Evolutionary conservation across 805 yeast genomes (phyloP).

Genomic region (Clavispora fructus): DNA sequence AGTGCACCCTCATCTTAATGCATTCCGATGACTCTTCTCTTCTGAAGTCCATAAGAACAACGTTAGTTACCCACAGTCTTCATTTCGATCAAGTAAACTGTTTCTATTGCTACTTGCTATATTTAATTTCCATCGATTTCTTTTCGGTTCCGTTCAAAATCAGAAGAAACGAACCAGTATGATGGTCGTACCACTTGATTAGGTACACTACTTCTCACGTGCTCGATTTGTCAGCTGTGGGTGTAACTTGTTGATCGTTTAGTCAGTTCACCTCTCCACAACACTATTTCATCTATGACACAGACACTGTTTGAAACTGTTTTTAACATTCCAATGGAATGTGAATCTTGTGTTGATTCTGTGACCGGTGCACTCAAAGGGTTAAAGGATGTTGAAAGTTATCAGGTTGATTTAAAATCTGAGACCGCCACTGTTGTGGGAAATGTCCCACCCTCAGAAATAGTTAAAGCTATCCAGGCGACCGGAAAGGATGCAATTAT

Average conservation of each 20-base stretch:
- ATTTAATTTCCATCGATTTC: too few relatives aligned
- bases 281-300: neutral
- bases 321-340: constrained; percentile 82
- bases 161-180: too few relatives aligned
- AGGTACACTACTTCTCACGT: neutral
- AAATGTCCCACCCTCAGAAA: constrained; percentile 65
- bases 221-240: neutral
- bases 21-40: too few relatives aligned
- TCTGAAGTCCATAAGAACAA: too few relatives aligned
- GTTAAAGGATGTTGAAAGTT: constrained; percentile 45
- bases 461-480: constrained; percentile 61
- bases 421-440: constrained; percentile 69
- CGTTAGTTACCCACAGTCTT: too few relatives aligned
- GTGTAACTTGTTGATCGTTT: neutral
- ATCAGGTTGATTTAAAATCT: constrained; percentile 51
- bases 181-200: neutral
- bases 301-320: constrained; percentile 48
- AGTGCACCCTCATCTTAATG: too few relatives aligned
- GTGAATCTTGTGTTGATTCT: constrained; percentile 63
- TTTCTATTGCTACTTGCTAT: too few relatives aligned
- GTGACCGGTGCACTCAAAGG: constrained; percentile 49
- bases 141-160: too few relatives aligned
- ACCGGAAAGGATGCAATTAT: constrained; percentile 88
- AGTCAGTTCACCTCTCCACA: neutral
- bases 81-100: too few relatives aligned